phyloP scores from a whole-genome alignment of 2,329 filamentous ascomycete genomes.

The Trichoderma pleuroti region DNA sequence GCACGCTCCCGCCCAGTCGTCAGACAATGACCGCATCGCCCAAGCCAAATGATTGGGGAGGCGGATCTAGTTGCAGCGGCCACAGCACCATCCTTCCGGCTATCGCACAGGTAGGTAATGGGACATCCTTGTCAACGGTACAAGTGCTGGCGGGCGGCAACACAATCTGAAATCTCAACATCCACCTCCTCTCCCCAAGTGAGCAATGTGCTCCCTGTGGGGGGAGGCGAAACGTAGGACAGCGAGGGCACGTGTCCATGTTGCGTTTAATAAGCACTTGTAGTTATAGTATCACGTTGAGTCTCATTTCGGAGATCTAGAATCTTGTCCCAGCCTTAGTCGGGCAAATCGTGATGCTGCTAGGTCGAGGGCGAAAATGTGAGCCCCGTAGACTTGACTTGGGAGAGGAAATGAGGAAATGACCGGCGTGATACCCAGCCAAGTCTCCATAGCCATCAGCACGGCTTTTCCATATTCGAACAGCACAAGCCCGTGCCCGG shows the following conservation, averaged over 20 bases:
- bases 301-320: neutral
- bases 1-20: neutral
- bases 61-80: neutral
- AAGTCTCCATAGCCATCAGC: neutral
- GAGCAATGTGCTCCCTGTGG: neutral
- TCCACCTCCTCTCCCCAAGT: neutral
- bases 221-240: conserved; percentile 4
- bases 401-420: neutral
- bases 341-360: neutral
- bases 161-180: conserved; percentile 6
- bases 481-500: neutral
- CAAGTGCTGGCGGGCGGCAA: neutral
- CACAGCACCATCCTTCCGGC: conserved; percentile 8
- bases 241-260: neutral
- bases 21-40: conserved; percentile 12
- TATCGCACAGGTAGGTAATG: conserved; percentile 14
- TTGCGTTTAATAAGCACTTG: neutral
- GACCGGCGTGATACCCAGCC: neutral
- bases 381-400: neutral
- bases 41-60: neutral
- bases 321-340: neutral
- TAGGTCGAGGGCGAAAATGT: neutral
- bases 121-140: neutral
- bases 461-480: neutral
- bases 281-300: neutral